Evolutionary conservation across 371 early-diverging fungal genomes (phyloP).

Genomic region (Polyrhizophydium stewartii): DNA sequence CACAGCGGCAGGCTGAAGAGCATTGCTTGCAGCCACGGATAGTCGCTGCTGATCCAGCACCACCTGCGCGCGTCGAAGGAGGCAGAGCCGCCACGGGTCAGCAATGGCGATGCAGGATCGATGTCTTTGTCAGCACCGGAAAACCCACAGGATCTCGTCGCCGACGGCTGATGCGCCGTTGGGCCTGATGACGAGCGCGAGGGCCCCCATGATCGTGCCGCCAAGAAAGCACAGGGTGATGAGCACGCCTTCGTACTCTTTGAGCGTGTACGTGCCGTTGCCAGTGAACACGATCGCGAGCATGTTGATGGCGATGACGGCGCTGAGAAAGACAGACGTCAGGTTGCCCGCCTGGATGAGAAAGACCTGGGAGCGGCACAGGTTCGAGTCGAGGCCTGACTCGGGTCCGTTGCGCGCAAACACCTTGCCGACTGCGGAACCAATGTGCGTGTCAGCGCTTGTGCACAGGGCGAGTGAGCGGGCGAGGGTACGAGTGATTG

Average conservation of each 20-base stretch:
- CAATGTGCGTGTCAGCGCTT: too few species aligned
- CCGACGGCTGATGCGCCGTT: not conserved
- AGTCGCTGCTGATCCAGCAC: not conserved
- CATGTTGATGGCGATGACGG: not conserved
- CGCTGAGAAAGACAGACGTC: not conserved
- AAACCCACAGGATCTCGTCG: not conserved
- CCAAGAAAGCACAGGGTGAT: not conserved
- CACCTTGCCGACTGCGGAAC: not conserved
- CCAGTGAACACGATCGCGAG: not conserved
- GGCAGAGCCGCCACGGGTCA: too few species aligned
- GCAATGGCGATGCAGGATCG: too few species aligned
- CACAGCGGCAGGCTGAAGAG: not conserved
- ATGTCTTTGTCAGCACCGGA: too few species aligned
- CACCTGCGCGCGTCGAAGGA: too few species aligned
- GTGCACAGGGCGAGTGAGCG: too few species aligned
- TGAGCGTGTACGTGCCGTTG: not conserved
- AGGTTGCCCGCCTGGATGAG: not conserved
- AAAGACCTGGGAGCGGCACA: not conserved
- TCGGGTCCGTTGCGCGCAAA: not conserved
- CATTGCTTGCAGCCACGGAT: not conserved
- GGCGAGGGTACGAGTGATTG: too few species aligned
- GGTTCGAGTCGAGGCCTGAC: not conserved
- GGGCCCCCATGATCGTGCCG: not conserved
- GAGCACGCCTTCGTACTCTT: not conserved
- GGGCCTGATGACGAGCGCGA: not conserved